Conservation (phyloP, 345 rosid species). For the Eucalyptus regnans region DNA sequence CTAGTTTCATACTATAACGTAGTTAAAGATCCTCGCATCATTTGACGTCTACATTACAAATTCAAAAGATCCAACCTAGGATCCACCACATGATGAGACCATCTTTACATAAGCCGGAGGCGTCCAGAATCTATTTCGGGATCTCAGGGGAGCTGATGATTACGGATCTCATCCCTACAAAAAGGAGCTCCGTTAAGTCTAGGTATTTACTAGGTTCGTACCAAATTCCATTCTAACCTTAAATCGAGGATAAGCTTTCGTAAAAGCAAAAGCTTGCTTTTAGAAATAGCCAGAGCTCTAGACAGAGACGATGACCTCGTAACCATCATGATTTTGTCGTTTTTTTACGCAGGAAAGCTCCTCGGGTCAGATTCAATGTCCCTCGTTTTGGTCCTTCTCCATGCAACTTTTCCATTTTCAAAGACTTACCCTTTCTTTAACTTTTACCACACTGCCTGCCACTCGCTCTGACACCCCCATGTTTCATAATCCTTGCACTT, state of each 20-base stretch:
- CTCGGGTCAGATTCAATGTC: constrained; percentile 14
- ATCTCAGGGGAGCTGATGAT: not conserved
- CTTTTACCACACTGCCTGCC: constrained; percentile 20
- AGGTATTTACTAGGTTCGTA: not conserved
- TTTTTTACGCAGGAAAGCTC: not conserved
- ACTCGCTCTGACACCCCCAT: constrained; percentile 6
- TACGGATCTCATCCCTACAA: not conserved
- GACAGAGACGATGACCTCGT: constrained; percentile 6
- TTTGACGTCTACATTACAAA: not conserved
- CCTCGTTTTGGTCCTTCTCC: not conserved
- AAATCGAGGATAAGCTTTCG: constrained; percentile 10
- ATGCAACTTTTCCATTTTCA: not conserved
- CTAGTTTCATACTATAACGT: not conserved
- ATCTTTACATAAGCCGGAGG: not conserved
- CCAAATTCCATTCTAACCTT: not conserved
- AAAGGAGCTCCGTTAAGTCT: not conserved
- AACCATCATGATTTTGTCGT: not conserved
- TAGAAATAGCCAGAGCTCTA: not conserved
- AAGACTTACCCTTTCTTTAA: not conserved
- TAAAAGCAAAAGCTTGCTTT: constrained; percentile 3
- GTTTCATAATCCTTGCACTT: constrained; percentile 16
- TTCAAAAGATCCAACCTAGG: not conserved
- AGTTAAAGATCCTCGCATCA: not conserved
- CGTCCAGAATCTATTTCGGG: not conserved
- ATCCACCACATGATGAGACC: not conserved